Evolutionary conservation across 2,329 filamentous ascomycete genomes (phyloP), one percentile per base, ranked within the genome.

Genomic region (Colletotrichum spinosum): DNA sequence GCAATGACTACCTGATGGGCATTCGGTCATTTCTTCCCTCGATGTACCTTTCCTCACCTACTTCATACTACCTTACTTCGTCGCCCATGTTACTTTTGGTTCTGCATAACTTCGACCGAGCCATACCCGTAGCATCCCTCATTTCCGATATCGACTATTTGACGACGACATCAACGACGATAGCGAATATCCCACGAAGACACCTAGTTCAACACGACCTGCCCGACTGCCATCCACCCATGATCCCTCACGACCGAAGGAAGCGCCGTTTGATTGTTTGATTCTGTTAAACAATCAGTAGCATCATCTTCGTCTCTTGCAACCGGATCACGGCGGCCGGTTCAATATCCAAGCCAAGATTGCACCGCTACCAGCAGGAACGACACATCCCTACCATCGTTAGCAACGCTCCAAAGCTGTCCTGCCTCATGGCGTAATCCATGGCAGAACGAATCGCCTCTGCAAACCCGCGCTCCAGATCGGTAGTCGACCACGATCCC

Each of bases 361-460:
- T 25, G 25, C 25, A 25, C 4, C 25, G 25, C 25, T 25, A 25
- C 25, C 25, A 25, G 25, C 25, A 25, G 25, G 25, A 25, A 25
- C 25, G 25, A 25, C 25, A 66, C 38, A 52, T 35, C 25, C 25
- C 46, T 53, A 37, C 58, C 48, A 57, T 46, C 54, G 44, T 39
- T 44, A 67, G 60, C 54, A 58, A 55, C 34, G 51, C 64, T 35
- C 50, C 15, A 39, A 25, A 65, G 58, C 55, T 51, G 58, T 38
- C 78, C 77, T 80, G 84, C 81, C 84, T 81, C 78, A 88, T 88
- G 86, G 86, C 86, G 86, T 88, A 88, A 86, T 86, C 83, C 84
- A 88, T 88, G 86, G 86, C 86, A 87, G 86, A 88, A 84, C 86
- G 82, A 87, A 88, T 79, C 78, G 60, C 60, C 74, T 74, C 76